Conservation (phyloP, 1,284 basidiomycete genomes). For the Vanrija pseudolonga region DNA sequence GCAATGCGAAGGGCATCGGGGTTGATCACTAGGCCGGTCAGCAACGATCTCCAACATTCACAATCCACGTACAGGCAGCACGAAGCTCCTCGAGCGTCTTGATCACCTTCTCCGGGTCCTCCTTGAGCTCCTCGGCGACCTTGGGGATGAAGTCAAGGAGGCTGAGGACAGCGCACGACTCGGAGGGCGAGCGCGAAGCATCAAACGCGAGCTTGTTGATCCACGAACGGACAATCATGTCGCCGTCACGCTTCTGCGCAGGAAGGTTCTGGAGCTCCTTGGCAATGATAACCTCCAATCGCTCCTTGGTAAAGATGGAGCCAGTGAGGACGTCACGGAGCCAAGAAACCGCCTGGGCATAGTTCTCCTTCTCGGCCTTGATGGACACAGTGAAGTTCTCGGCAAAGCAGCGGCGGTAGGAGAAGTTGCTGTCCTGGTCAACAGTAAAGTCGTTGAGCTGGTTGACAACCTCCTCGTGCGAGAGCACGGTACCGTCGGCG, state of each 20-base stretch:
- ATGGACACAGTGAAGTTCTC: constrained; percentile 74
- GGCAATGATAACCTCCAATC: constrained; percentile 77
- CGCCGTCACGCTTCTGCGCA: constrained; percentile 86
- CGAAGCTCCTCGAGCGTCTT: constrained; percentile 71
- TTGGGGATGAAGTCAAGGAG: constrained; percentile 77
- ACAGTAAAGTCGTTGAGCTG: constrained; percentile 83
- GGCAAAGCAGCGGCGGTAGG: constrained; percentile 65
- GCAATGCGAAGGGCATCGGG: constrained; percentile 80
- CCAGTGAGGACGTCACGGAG: constrained; percentile 83
- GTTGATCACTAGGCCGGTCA: constrained; percentile 60
- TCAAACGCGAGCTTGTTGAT: constrained; percentile 67
- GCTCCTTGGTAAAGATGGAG: constrained; percentile 74
- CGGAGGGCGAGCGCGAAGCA: constrained; percentile 65
- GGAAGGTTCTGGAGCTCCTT: constrained; percentile 92
- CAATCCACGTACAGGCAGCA: constrained; percentile 57
- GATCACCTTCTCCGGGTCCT: constrained; percentile 68
- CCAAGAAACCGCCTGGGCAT: constrained; percentile 81
- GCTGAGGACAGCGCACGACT: constrained; percentile 66
- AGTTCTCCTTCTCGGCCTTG: constrained; percentile 76
- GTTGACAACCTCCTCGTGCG: constrained; percentile 88
- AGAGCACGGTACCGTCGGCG: constrained; percentile 65
- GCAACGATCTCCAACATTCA: not conserved
- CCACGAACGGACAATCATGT: constrained; percentile 70
- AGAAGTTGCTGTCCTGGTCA: constrained; percentile 72
- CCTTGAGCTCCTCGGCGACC: constrained; percentile 68